Percentiles rank a stretch among this genome's conserved stretches.
Conservation (phyloP, 192 early-diverging fungal species). For the Gigaspora rosea region DNA sequence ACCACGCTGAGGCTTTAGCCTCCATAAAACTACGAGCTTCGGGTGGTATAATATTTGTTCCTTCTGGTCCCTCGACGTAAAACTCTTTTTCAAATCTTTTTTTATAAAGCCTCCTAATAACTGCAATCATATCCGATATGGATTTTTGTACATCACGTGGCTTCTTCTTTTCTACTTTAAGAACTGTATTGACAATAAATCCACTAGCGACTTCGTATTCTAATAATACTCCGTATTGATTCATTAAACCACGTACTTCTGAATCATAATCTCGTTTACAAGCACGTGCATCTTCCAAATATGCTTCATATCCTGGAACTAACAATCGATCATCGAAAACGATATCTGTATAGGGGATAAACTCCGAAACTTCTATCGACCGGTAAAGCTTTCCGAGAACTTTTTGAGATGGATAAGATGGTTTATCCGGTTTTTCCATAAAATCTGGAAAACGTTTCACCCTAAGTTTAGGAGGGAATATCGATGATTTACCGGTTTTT, state of each 20-base stretch:
- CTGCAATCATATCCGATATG: conserved; percentile 40
- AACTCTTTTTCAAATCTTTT: conserved; percentile 53
- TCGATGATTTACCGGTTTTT: conserved; percentile 65
- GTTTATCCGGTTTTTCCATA: conserved; percentile 65
- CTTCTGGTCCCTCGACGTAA: conserved; percentile 1
- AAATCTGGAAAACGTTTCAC: conserved; percentile 65
- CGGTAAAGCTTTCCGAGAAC: conserved; percentile 59
- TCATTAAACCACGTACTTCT: conserved; percentile 59
- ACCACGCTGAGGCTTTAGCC: conserved; percentile 68
- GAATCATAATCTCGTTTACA: conserved; percentile 52
- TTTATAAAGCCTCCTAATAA: conserved; percentile 46
- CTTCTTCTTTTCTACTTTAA: conserved; percentile 50
- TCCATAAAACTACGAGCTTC: conserved; percentile 34
- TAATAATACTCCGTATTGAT: conserved; percentile 61
- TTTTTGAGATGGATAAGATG: conserved; percentile 53
- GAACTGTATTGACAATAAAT: conserved; percentile 37
- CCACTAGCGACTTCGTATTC: conserved; percentile 45
- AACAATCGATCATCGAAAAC: conserved; percentile 46
- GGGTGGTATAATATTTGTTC: conserved; percentile 28
- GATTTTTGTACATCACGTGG: conserved; percentile 54
- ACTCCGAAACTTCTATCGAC: conserved; percentile 44
- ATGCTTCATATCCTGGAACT: conserved; percentile 51
- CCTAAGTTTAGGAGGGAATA: conserved; percentile 42
- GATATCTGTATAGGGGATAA: conserved; percentile 46
- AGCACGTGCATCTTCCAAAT: conserved; percentile 50